Conservation (phyloP, 768 basidiomycete species). For the Termitomyces titanicus region DNA sequence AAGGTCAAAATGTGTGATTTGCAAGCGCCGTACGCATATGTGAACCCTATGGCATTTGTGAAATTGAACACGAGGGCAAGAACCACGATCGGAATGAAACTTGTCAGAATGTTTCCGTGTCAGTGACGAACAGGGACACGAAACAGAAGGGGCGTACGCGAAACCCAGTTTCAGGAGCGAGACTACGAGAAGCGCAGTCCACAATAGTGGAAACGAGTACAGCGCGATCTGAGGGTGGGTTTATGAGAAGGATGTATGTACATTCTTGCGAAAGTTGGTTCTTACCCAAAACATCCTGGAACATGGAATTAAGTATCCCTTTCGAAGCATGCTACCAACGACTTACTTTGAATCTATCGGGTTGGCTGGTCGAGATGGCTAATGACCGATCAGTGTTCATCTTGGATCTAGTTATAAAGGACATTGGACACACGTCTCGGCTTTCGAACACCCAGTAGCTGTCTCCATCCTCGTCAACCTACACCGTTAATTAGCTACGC, state of each 20-base stretch:
- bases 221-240: conserved; percentile 65
- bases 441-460: conserved; percentile 98
- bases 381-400: background rate
- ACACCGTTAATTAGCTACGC: conserved; percentile 1
- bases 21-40: conserved; percentile 69
- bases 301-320: background rate
- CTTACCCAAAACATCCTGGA: conserved; percentile 90
- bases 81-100: conserved; percentile 91
- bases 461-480: conserved; percentile 97
- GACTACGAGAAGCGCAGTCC: conserved; percentile 84
- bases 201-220: conserved; percentile 85
- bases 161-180: conserved; percentile 87
- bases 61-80: conserved; percentile 96
- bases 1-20: background rate
- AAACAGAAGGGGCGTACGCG: conserved; percentile 50
- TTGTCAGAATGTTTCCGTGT: background rate
- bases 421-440: conserved; percentile 67
- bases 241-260: background rate
- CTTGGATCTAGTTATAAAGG: background rate
- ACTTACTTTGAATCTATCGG: conserved; percentile 81
- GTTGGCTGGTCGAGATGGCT: conserved; percentile 90
- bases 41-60: conserved; percentile 95
- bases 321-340: background rate
- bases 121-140: background rate
- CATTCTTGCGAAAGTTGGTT: background rate